Evolutionary conservation across 2,329 filamentous ascomycete species (phyloP), one percentile per base, ranked within the genome.

Genomic region (Sclerotinia nivalis): DNA sequence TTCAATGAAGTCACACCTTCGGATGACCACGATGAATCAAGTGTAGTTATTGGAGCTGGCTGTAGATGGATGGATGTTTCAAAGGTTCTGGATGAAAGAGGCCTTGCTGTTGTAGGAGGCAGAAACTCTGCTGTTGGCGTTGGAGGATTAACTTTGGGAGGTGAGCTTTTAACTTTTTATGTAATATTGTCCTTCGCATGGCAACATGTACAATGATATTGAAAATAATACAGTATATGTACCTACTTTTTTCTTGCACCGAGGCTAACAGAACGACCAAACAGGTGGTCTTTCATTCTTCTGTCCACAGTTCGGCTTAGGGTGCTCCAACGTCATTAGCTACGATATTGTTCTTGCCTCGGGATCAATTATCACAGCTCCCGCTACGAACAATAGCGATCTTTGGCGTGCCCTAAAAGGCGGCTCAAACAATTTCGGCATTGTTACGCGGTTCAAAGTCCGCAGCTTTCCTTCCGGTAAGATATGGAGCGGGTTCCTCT

Each of bases 81-180:
- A 58, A 67, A 59, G 18, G 34, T 66, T 12, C 47, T 76, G 10
- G 72, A 81, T 25, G 50, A 73, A 5, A 55, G 77, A 37, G 75
- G 74, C 2, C 70, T 82, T 2, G 73, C 78, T 8, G 79, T 81
- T 20, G 74, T 78, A 22, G 83, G 82, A 3, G 82, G 81, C 4
- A 75, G 82, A 62, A 77, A 78, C 10, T 66, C 72, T 9, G 68
- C 49, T 47, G 72, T 76, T 67, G 74, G 74, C 13, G 74, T 75
- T 28, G 74, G 74, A 47, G 73, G 74, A 4, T 47, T 76, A 18
- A 73, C 71, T 20, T 34, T 72, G 2, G 73, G 74, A 43, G 77
- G 75, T 70, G 60, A 49, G 69, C 50, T 49, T 31, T 47, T 43
- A n/a, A 43, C 9, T n/a, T 69, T 12, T 31, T 54, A 31, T 52